Evolutionary conservation across 208 protist genomes (phyloP), one percentile per base, ranked within the genome.

Genomic region (Leishmania guyanensis): DNA sequence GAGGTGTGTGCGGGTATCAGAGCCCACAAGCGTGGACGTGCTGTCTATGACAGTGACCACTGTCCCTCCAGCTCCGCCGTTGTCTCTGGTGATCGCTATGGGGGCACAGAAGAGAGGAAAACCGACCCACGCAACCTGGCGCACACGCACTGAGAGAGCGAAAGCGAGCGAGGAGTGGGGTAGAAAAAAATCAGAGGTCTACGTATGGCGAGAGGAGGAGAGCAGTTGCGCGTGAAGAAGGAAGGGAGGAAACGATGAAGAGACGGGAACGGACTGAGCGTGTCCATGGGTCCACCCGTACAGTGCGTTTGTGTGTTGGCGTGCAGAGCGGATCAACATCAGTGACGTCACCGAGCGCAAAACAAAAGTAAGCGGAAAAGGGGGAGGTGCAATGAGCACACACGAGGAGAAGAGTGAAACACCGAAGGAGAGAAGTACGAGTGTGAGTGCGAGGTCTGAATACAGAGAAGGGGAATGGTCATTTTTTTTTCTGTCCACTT

Each of bases 361-460:
- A 2, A 65, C 33, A 46, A 36, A 74, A 9, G 22, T 26, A 10
- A 22, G 68, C 43, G 5, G 68, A 73, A 73, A 53, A 0, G 39
- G 68, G 14, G 53, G 26, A 43, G 26, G 14, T 1, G 16, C n/a
- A 51, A 75, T 26, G 68, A 33, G 16, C 33, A 79, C 53, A 22
- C 36, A 69, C 10, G 50, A 75, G 43, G 46, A 70, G 56, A 56
- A 77, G 79, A 65, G 29, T 73, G 53, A 69, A 54, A 16, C 5
- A 78, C 12, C 26, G 43, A 84, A 50, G 29, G 26, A 56, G 29
- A 76, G 51, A 39, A 50, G 39, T 29, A 12, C 8, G 20, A 50
- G 16, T 43, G 43, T 43, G 36, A 46, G 43, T 50, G 33, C 22
- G 20, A 48, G 43, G 17, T 3, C 17, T 16, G 74, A 10, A 8